Evolutionary conservation across 1,284 basidiomycete species (phyloP), one percentile per base, ranked within the genome.

Genomic region (Ganoderma resinaceum): DNA sequence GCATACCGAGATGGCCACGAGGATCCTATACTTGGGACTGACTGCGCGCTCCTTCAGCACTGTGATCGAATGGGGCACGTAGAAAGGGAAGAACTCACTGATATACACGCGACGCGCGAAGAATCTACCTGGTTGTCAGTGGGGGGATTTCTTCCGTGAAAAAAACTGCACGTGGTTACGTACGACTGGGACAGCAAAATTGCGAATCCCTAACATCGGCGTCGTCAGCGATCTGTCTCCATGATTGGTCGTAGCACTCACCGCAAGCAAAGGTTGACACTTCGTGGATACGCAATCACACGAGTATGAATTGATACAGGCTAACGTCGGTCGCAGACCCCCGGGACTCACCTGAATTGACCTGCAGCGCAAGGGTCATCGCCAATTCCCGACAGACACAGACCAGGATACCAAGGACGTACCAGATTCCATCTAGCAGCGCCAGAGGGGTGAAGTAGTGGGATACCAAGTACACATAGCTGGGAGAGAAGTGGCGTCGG

Each of bases 391-490:
- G 46, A 26, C 29, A 26, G 11, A 52, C 18, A 26, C 12, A 14
- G 46, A 26, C 2, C 9, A 52, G 26, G 46, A 14, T 26, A 26
- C 11, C 23, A 26, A 16, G 23, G 12, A 31, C 63, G n/a, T 7
- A 65, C 63, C 63, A 65, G 37, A 58, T 59, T 14, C 55, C 55
- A 20, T 43, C 37, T 14, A 65, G n/a, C 1, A 65, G 42, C 14
- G 58, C 49, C 2, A 31, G n/a, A 26, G 66, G 66, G 6, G 42
- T 40, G 38, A 61, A 55, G 33, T 63, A 64, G 49, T 61, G 52
- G 26, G 57, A 42, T 2, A 67, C 62, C 37, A 67, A 59, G 18
- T 67, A 67, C 29, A 35, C 23, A 31, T 67, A 67, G 49, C 66
- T 67, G 42, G 7, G 23, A 7, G 29, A 20, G 16, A 12, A 9